Percentiles rank a stretch among this genome's conserved stretches.
phyloP scores from a whole-genome alignment of 2,329 filamentous ascomycete genomes.

The Epichloe typhina region DNA sequence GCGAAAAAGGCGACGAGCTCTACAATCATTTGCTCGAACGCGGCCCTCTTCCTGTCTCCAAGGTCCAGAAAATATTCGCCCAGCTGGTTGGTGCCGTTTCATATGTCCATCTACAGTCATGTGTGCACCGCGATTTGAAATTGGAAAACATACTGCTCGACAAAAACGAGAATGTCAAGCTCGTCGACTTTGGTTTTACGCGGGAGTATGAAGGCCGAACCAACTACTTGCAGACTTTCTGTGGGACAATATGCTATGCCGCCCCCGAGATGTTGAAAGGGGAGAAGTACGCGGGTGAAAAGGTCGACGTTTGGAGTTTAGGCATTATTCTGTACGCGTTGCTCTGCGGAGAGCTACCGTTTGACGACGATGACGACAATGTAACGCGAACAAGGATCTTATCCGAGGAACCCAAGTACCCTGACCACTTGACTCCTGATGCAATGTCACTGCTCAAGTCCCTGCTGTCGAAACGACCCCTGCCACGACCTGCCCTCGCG shows the following conservation, averaged over 20 bases:
- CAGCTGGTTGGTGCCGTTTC: constrained; percentile 89
- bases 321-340: constrained; percentile 77
- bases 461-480: constrained; percentile 80
- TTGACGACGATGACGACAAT: constrained; percentile 89
- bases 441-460: constrained; percentile 64
- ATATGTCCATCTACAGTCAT: constrained; percentile 90
- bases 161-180: constrained; percentile 92
- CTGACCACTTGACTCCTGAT: constrained; percentile 63
- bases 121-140: constrained; percentile 93
- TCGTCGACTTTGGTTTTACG: constrained; percentile 97
- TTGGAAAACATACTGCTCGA: constrained; percentile 84
- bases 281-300: constrained; percentile 94
- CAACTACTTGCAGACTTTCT: constrained; percentile 94
- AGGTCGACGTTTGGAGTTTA: constrained; percentile 92
- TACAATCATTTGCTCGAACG: constrained; percentile 90
- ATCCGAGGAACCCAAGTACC: constrained; percentile 72
- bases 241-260: constrained; percentile 93
- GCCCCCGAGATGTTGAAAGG: constrained; percentile 97
- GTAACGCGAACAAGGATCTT: constrained; percentile 77
- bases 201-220: constrained; percentile 91
- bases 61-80: constrained; percentile 90
- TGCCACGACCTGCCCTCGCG: constrained; percentile 66
- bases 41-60: constrained; percentile 69
- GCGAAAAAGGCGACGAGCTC: constrained; percentile 72
- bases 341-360: constrained; percentile 75